These are phyloP conservation scores for Calocybe gambosa DNA, from an alignment of 1,284 basidiomycete genomes.

Conservation along the genomic window DNA sequence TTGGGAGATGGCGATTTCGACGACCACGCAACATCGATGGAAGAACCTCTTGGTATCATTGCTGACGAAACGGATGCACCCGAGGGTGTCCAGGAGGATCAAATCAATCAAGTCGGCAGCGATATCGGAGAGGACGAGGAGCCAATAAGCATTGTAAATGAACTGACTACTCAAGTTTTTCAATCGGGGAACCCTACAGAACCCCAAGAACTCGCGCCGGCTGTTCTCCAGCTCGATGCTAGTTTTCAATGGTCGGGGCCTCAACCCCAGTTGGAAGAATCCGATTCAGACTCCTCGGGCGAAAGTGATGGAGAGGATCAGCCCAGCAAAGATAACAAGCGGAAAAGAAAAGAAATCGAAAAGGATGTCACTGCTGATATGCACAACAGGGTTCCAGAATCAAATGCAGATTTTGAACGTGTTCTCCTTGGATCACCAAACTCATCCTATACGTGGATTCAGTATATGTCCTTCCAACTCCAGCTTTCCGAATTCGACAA, in stretches of 20 bases:
- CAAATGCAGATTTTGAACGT: conserved; percentile 92
- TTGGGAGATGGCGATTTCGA: conserved; percentile 60
- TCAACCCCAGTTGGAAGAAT: conserved; percentile 27
- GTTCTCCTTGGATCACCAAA: conserved; percentile 93
- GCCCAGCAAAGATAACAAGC: conserved; percentile 56
- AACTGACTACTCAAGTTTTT: conserved; percentile 22
- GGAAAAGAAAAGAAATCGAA: conserved; percentile 66
- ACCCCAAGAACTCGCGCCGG: conserved; percentile 9
- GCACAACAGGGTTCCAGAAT: conserved; percentile 82
- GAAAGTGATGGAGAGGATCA: conserved; percentile 47
- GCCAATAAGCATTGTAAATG: conserved; percentile 39
- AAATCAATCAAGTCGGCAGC: conserved; percentile 15
- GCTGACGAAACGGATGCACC: conserved; percentile 22
- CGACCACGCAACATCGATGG: conserved; percentile 23
- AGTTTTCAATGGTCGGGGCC: conserved; percentile 68
- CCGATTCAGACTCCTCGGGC: conserved; percentile 32
- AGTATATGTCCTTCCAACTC: conserved; percentile 98
- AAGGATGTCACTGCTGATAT: conserved; percentile 82
- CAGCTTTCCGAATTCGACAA: conserved; percentile 94
- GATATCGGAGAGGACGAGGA: conserved; percentile 29
- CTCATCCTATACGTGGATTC: conserved; percentile 97
- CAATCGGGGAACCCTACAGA: conserved; percentile 15
- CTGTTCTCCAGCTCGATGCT: conserved; percentile 44
- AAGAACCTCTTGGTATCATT: conserved; percentile 22
- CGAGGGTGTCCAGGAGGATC: conserved; percentile 19